These are phyloP conservation scores for Cyclotella distinguenda DNA, from an alignment of 108 stramenopile genomes.

Conservation along the genomic window DNA sequence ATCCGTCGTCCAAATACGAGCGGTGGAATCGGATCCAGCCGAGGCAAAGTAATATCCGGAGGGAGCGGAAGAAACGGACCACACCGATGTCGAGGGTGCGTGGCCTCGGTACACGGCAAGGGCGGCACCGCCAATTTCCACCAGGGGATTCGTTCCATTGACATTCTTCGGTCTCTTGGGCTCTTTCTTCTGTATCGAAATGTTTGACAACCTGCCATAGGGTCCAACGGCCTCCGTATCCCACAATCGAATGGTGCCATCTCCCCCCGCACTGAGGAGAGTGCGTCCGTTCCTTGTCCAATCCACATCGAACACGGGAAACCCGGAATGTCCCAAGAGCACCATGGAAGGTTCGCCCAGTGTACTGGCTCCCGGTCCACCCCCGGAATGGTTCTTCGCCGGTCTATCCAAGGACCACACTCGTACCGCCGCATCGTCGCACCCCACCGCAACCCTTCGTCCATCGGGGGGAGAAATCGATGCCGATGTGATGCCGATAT, in stretches of 20 bases:
- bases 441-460: slow-evolving; percentile 75
- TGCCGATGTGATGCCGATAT: slow-evolving; percentile 77
- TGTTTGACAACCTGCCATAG: slow-evolving; percentile 57
- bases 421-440: slow-evolving; percentile 77
- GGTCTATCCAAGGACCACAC: slow-evolving; percentile 42
- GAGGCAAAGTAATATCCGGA: slow-evolving; percentile 97
- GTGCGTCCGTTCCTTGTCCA: slow-evolving; percentile 85
- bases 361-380: slow-evolving; percentile 23
- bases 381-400: neutral
- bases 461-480: slow-evolving; percentile 81
- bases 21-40: slow-evolving; percentile 89
- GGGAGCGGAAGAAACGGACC: slow-evolving; percentile 82
- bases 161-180: slow-evolving; percentile 3
- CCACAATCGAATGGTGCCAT: slow-evolving; percentile 86
- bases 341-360: slow-evolving; percentile 57
- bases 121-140: slow-evolving; percentile 69
- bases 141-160: slow-evolving; percentile 33
- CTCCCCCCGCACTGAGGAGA: slow-evolving; percentile 83
- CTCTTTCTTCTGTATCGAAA: slow-evolving; percentile 32
- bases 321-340: slow-evolving; percentile 86
- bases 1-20: slow-evolving; percentile 94
- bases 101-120: slow-evolving; percentile 86
- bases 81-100: slow-evolving; percentile 71
- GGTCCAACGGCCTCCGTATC: slow-evolving; percentile 81
- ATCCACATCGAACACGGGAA: slow-evolving; percentile 85